Conservation (phyloP, 371 early-diverging fungal genomes). For the Coemansia sp. region DNA sequence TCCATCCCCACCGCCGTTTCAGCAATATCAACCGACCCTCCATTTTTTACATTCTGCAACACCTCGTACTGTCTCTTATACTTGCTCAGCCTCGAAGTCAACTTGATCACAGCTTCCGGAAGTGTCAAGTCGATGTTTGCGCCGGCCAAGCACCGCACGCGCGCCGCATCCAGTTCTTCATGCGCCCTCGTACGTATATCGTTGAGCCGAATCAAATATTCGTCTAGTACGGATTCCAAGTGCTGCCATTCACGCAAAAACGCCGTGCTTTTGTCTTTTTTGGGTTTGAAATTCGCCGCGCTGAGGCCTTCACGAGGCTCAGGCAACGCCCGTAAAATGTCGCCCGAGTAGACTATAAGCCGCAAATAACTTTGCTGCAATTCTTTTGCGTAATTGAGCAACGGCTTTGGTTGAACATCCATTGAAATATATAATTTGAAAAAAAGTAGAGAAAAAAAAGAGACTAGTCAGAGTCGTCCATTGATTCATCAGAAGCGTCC, state of each 20-base stretch:
- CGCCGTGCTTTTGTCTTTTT: conserved; percentile 38
- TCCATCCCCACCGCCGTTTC: neutral
- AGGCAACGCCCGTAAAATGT: conserved; percentile 43
- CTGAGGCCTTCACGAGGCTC: conserved; percentile 46
- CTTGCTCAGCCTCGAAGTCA: conserved; percentile 15
- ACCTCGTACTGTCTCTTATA: conserved; percentile 37
- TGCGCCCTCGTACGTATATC: conserved; percentile 42
- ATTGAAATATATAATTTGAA: neutral
- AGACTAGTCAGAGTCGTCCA: conserved; percentile 9
- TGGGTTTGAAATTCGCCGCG: conserved; percentile 44
- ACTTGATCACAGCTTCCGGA: conserved; percentile 27
- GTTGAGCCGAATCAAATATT: conserved; percentile 40
- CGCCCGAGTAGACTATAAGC: conserved; percentile 45
- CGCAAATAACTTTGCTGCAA: conserved; percentile 41
- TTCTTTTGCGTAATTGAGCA: conserved; percentile 44
- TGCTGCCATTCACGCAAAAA: conserved; percentile 49
- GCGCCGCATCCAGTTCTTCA: conserved; percentile 46
- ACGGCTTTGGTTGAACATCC: conserved; percentile 22
- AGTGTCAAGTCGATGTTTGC: conserved; percentile 39
- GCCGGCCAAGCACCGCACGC: conserved; percentile 35
- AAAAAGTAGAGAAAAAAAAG: neutral
- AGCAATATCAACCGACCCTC: conserved; percentile 3
- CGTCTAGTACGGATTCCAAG: conserved; percentile 40
- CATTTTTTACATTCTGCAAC: conserved; percentile 20
- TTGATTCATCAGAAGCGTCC: conserved; percentile 6